Evolutionary conservation across 176 grass and related monocot genomes (phyloP).

Genomic region (Calamus simplicifolius): DNA sequence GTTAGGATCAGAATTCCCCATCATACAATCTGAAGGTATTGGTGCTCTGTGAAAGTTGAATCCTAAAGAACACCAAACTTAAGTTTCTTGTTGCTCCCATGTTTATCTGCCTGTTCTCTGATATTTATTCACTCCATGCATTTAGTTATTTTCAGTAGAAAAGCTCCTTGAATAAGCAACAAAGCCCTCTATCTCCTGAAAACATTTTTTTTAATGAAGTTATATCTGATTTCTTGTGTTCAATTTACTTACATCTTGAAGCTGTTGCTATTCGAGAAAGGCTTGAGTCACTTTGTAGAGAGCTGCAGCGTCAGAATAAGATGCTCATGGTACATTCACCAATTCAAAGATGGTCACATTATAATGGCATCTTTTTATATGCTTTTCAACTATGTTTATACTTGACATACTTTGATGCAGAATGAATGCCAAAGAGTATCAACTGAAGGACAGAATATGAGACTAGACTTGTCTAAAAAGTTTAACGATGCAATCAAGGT

Average conservation of each 20-base stretch:
- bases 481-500: conserved; percentile 98
- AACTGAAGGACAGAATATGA: conserved; percentile 82
- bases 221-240: background rate
- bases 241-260: conserved; percentile 33
- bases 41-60: too few species aligned
- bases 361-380: too few species aligned
- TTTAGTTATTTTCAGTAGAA: too few species aligned
- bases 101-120: too few species aligned
- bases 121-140: too few species aligned
- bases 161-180: too few species aligned
- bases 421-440: conserved; percentile 85
- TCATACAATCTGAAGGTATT: too few species aligned
- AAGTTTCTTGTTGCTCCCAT: too few species aligned
- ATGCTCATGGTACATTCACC: conserved; percentile 59
- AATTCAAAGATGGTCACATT: background rate
- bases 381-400: background rate
- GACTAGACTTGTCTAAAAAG: conserved; percentile 73
- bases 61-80: too few species aligned
- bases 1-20: too few species aligned
- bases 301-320: conserved; percentile 97
- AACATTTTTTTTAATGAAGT: too few species aligned
- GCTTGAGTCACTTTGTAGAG: conserved; percentile 88
- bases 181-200: too few species aligned
- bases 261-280: conserved; percentile 80
- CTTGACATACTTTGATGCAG: conserved; percentile 31